Base-by-base conservation (phyloP, 306 rosid genomes). In the Senna tora region DNA sequence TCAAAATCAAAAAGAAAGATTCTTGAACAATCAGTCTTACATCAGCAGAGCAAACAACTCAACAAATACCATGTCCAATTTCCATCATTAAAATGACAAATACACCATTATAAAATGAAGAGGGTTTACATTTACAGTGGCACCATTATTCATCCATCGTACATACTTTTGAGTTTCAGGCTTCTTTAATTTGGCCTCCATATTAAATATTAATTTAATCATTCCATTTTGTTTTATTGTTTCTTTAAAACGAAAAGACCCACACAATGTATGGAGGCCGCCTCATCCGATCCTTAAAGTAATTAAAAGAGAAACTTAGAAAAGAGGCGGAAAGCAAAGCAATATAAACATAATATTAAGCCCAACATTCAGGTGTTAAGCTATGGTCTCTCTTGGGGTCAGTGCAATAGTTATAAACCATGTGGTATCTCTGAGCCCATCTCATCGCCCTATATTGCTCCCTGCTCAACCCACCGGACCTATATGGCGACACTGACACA, bases 281-380 rank as follows among this genome's bases (percentile, higher is more conserved):
- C n/a, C 38, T 2, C 3, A 33, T 33, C 38, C 38, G 6, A 3
- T 2, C 38, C 6, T 6, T 33, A 33, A 33, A 33, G 38, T 33
- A 33, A 33, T 6, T 33, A 33, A 33, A 33, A 33, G 6, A 6
- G 38, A 33, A 33, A 33, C 6, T 33, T 33, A 56, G 46, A 72
- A 51, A 30, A 11, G 10, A 3, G 65, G 33, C n/a, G 15, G 22
- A 67, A 78, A 59, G 67, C 54, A 41, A 28, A 21, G 33, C 58
- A 52, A n/a, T n/a, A n/a, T n/a, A n/a, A n/a, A n/a, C 19, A 52
- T 16, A 34, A 32, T 43, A 19, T 30, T 33, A 84, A 67, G 69
- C 56, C 94, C 87, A 82, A 63, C 99, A 94, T 57, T 94, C 99
- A 5, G 99, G 97, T 45, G 99, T 94, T 74, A 87, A 51, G 16